Conservation (phyloP, 1,284 basidiomycete genomes). For the Fomes fomentarius region DNA sequence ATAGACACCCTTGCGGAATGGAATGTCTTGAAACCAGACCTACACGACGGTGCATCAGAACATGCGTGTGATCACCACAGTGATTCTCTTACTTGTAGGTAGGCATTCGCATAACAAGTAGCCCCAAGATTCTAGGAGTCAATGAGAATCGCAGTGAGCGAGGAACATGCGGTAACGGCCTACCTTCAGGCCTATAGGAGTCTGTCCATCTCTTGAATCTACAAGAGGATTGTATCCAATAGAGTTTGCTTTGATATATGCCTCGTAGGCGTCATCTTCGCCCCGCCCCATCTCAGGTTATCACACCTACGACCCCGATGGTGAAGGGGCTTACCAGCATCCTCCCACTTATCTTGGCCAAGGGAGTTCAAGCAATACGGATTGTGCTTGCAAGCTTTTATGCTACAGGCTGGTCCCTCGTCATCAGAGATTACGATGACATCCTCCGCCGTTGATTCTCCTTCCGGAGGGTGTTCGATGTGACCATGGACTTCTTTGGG, state of each 20-base stretch:
- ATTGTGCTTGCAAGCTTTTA: conserved; percentile 70
- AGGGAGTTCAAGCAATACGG: conserved; percentile 87
- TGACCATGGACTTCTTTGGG: conserved; percentile 2
- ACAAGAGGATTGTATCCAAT: conserved; percentile 57
- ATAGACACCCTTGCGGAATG: conserved; percentile 62
- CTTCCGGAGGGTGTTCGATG: conserved; percentile 27
- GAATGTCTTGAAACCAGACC: conserved; percentile 67
- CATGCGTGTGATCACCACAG: neutral
- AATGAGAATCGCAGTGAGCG: conserved; percentile 13
- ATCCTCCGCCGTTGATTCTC: conserved; percentile 54
- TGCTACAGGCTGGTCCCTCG: conserved; percentile 58
- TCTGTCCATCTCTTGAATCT: conserved; percentile 50
- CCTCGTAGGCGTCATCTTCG: conserved; percentile 53
- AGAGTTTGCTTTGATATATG: conserved; percentile 56
- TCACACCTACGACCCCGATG: too few relatives aligned
- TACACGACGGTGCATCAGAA: conserved; percentile 24
- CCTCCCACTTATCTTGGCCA: conserved; percentile 79
- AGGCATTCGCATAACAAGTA: conserved; percentile 93
- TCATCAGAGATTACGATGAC: conserved; percentile 73
- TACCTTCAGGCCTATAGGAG: conserved; percentile 83
- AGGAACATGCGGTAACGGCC: conserved; percentile 12
- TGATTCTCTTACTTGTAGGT: conserved; percentile 66
- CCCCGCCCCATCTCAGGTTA: conserved; percentile 1
- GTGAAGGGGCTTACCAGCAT: conserved; percentile 61
- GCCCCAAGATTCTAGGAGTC: conserved; percentile 81